Base-by-base conservation (phyloP, 2,329 filamentous ascomycete species). In the Pseudogymnoascus sp. region DNA sequence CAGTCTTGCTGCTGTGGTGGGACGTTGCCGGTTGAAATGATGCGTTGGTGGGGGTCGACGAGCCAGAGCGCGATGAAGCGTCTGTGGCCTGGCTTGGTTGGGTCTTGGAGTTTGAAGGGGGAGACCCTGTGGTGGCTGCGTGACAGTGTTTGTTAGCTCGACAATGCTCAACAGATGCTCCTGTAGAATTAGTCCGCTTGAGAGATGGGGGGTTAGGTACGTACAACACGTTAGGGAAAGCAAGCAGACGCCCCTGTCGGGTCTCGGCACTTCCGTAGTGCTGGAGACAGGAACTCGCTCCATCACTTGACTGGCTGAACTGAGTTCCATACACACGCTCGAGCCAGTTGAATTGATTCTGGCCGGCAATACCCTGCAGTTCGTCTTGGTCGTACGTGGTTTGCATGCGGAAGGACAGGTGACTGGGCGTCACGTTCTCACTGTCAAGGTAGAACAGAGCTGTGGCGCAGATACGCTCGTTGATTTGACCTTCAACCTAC, bases 61-160 rank as follows among this genome's bases (percentile, higher is more conserved):
- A 88, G 76, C 69, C 81, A 87, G 40, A 88, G 75, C 0, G 80
- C 81, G 0, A 87, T 72, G 62, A 87, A 80, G 66, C 82, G 80
- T 12, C 81, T 75, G 68, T 86, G 80, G 1, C 84, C 84, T 0
- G 81, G 78, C 63, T 77, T 79, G 0, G 77, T 79, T 0, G 69
- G 69, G 65, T 88, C 81, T 28, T 69, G 68, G 8, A 85, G 76
- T 12, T 73, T 65, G 72, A 86, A 84, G 1, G 80, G 71, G 4
- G 75, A 68, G 0, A 84, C 80, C 14, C 75, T 73, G 68, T 86
- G 82, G 66, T 86, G 83, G 11, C 43, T 38, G 53, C 12, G 14
- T 31, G 23, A 53, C 56, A 18, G 59, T 14, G 34, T 40, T 60
- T 40, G 34, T 60, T 60, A 79, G 70, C 7, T 74, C 71, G 63